phyloP scores from a whole-genome alignment of 805 yeast species.

The Yamadazyma phyllophila region DNA sequence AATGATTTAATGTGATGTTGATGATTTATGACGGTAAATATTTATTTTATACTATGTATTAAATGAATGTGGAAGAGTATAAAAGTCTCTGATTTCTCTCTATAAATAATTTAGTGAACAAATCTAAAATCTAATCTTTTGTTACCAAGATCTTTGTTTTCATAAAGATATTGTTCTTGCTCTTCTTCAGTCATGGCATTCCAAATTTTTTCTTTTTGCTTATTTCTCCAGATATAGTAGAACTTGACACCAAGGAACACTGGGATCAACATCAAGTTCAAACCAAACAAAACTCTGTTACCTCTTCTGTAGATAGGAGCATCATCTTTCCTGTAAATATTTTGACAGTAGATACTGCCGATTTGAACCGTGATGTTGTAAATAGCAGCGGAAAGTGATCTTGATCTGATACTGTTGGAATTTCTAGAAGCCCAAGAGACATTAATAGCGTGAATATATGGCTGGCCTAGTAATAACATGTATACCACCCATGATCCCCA shows the following conservation, averaged over 20 bases:
- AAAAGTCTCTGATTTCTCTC: background rate
- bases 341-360: slow-evolving; percentile 23
- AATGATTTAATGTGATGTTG: slow-evolving; percentile 11
- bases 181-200: slow-evolving; percentile 19
- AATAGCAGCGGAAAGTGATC: slow-evolving; percentile 29
- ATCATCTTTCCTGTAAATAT: slow-evolving; percentile 27
- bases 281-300: slow-evolving; percentile 20
- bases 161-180: slow-evolving; percentile 16
- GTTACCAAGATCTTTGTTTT: slow-evolving; percentile 22
- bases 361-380: slow-evolving; percentile 27
- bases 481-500: slow-evolving; percentile 46
- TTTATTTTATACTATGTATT: slow-evolving; percentile 2
- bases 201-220: slow-evolving; percentile 17
- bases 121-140: slow-evolving; percentile 25
- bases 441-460: slow-evolving; percentile 32
- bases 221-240: slow-evolving; percentile 25
- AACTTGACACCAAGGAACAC: slow-evolving; percentile 18
- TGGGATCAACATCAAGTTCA: slow-evolving; percentile 21
- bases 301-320: slow-evolving; percentile 28
- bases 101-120: slow-evolving; percentile 14
- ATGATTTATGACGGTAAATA: slow-evolving; percentile 10
- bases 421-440: slow-evolving; percentile 29
- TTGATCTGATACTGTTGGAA: slow-evolving; percentile 23
- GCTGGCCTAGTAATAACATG: slow-evolving; percentile 26
- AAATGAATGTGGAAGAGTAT: background rate